Base-by-base conservation (phyloP, 768 basidiomycete species). In the Lepiota brunneoincarnata region DNA sequence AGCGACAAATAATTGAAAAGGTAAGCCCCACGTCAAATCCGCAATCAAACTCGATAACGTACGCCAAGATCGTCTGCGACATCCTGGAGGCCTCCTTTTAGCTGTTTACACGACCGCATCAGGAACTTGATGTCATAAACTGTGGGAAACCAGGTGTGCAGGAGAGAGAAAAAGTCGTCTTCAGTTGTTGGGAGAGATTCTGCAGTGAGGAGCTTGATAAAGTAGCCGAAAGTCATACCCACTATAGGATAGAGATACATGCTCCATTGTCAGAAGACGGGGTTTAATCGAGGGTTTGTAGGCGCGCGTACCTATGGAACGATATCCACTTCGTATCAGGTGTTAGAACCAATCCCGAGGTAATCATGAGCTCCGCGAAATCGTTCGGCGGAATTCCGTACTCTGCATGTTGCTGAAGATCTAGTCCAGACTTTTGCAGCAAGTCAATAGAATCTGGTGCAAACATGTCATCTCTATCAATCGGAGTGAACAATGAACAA, bases 201-300 rank as follows among this genome's bases (percentile, higher is more conserved):
- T 57, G 82, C 87, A 20, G 91, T 90, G 47, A 99, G 79, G 38
- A 98, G 81, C 69, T 96, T 97, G 70, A 99, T 85, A 62, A 99
- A 90, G 68, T 98, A 99, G 34, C 97, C 97, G 72, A 99, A n/a
- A 98, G 70, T 99, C 97, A 71, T 98, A 98, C 45, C 96, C 97
- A 69, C 96, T 98, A 60, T 55, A 58, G 58, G 31, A 3, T 15
- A 26, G 11, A 31, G 36, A 11, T 41, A 43, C 15, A 51, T 37
- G 21, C 4, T 20, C 20, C 17, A 47, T n/a, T 6, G 35, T 34
- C 11, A 37, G 2, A 6, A 41, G 46, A 10, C n/a, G n/a, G 9
- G 18, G 23, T 4, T 35, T 20, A 42, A n/a, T 28, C 11, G 23
- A 20, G 20, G 15, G 41, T 21, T 36, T 38, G 54, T 36, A 23